A percentile compares a stretch with the other conserved stretches of the same genome.
Conservation (phyloP, 139 green algal genomes). For the Nannochloris sp. region DNA sequence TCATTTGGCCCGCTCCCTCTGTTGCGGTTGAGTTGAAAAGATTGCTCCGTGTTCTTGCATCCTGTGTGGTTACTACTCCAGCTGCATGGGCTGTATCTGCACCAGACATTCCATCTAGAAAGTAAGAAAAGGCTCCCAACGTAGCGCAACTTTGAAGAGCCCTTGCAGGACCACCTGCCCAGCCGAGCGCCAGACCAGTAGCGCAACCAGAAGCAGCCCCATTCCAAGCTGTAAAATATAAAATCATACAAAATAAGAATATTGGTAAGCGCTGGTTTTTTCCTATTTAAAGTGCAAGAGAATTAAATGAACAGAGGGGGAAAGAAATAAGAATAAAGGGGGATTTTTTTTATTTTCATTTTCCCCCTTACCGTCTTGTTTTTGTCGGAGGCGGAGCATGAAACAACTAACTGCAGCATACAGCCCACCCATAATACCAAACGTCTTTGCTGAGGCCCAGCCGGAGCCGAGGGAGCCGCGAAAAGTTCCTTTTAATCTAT, state of each 20-base stretch:
- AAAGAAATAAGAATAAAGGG: too few species aligned
- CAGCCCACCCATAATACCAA: conserved; percentile 52
- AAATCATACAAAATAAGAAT: not conserved
- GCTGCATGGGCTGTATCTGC: not conserved
- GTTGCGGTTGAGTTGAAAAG: too few species aligned
- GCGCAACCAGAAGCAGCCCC: conserved; percentile 44
- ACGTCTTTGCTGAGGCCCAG: conserved; percentile 35
- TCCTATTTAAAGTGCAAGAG: too few species aligned
- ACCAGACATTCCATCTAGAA: conserved; percentile 23
- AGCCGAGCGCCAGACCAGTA: conserved; percentile 49
- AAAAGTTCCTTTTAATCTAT: conserved; percentile 18
- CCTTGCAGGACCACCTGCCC: conserved; percentile 16
- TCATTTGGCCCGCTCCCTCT: too few species aligned
- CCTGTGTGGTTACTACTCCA: not conserved
- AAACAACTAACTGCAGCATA: conserved; percentile 60
- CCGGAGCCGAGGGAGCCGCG: conserved; percentile 31
- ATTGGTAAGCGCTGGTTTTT: too few species aligned
- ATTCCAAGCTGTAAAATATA: conserved; percentile 31
- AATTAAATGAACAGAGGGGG: not conserved
- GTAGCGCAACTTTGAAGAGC: conserved; percentile 31
- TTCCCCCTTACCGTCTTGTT: conserved; percentile 54
- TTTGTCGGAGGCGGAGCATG: conserved; percentile 42
- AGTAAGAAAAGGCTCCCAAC: conserved; percentile 34
- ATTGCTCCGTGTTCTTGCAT: too few species aligned
- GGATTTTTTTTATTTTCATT: too few species aligned